Evolutionary conservation across 2,329 filamentous ascomycete species (phyloP), one percentile per base, ranked within the genome.

Genomic region (Paracorniculantispora psalliotae): DNA sequence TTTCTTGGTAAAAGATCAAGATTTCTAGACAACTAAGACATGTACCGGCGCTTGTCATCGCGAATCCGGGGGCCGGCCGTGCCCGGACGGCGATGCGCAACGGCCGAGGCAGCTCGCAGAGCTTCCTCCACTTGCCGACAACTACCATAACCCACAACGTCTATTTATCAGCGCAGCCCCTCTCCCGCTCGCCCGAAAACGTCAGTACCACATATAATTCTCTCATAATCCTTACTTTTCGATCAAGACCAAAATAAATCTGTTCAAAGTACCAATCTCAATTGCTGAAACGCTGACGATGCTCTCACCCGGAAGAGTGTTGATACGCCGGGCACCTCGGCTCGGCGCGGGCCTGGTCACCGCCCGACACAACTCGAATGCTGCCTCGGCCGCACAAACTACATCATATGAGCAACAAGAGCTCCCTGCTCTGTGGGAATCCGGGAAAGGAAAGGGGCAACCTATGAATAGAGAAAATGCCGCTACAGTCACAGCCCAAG

Each of bases 61-160:
- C 13, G 7, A 51, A 51, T 28, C 46, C 37, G 26, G 47, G 5
- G 30, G 1, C 25, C 26, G 55, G 47, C 46, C 37, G 19, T 26
- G 37, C 19, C 46, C 46, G 25, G 35, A 50, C 28, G 46, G 55
- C 9, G 46, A 57, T 50, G 37, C 43, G n/a, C 41, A 48, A 39
- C 53, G 30, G 55, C 55, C 55, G 55, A 57, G 55, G 55, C 55
- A 57, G 35, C 35, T 51, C 30, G 41, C 47, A 10, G 23, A 28
- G 23, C 50, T 53, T 55, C 53, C 53, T 50, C 55, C 55, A 57
- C 55, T 51, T 43, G 23, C 37, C 15, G 19, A 12, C 19, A 51
- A 57, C 46, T 57, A 44, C 37, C 46, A 51, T 26, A 51, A 57
- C 44, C 54, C 54, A 57, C 54, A 57, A n/a, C 44, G 44, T 39